A percentile compares a stretch with the other conserved stretches of the same genome.
Evolutionary conservation across 352 stramenopile species (phyloP).

Genomic region (Bremia lactucae): DNA sequence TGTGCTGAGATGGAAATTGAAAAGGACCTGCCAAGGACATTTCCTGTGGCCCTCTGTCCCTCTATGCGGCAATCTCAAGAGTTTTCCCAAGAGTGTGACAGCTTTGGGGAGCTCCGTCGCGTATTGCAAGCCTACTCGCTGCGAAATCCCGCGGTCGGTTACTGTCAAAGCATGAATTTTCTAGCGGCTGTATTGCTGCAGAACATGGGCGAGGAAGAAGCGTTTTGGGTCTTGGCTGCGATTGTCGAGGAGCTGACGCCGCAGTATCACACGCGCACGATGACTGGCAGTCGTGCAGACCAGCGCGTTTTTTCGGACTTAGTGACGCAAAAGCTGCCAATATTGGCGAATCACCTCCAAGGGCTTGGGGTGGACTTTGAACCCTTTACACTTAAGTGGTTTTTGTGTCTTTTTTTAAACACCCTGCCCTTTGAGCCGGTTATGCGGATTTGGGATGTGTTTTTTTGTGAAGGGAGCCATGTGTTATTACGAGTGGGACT

Average conservation of each 20-base stretch:
- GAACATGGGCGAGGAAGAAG: slow-evolving; percentile 75
- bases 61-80: slow-evolving; percentile 20
- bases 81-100: slow-evolving; percentile 18
- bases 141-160: slow-evolving; percentile 73
- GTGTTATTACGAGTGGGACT: slow-evolving; percentile 80
- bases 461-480: slow-evolving; percentile 86
- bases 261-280: slow-evolving; percentile 81
- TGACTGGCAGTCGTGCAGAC: slow-evolving; percentile 83
- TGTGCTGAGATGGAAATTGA: slow-evolving; percentile 77
- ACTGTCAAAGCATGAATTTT: slow-evolving; percentile 88
- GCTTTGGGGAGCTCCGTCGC: slow-evolving; percentile 53
- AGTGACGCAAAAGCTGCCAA: slow-evolving; percentile 78
- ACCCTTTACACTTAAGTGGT: slow-evolving; percentile 89
- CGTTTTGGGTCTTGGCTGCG: slow-evolving; percentile 77
- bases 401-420: slow-evolving; percentile 89
- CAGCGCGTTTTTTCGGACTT: slow-evolving; percentile 82
- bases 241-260: slow-evolving; percentile 87
- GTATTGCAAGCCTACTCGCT: slow-evolving; percentile 81
- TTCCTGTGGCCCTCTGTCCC: slow-evolving; percentile 30
- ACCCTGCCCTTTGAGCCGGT: slow-evolving; percentile 81
- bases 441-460: slow-evolving; percentile 86
- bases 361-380: slow-evolving; percentile 72
- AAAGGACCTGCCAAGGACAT: slow-evolving; percentile 82
- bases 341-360: slow-evolving; percentile 59
- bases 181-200: slow-evolving; percentile 68